phyloP scores from a whole-genome alignment of 192 early-diverging fungal genomes.

The Ambispora gerdemannii region DNA sequence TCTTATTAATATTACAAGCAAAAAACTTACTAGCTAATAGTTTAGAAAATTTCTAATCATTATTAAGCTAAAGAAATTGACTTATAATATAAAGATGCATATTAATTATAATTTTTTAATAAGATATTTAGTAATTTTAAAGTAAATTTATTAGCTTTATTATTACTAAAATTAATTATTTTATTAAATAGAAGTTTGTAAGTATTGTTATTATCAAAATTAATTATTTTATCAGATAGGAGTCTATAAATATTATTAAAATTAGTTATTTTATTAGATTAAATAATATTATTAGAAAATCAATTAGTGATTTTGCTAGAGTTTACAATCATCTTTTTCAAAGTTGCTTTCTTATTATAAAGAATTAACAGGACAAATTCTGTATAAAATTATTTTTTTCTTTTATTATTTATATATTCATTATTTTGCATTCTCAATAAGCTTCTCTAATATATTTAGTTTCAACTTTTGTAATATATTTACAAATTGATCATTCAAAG shows the following conservation, averaged over 20 bases:
- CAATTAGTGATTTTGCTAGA: not conserved
- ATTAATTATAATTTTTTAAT: not conserved
- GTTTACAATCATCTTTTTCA: not conserved
- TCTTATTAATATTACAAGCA: not conserved
- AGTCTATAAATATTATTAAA: not conserved
- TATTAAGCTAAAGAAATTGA: not conserved
- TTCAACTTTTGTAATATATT: no score
- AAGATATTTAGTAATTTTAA: not conserved
- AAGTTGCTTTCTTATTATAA: not conserved
- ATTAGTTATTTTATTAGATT: not conserved
- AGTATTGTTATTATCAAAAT: not conserved
- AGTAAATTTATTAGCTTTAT: not conserved
- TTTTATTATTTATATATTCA: no score
- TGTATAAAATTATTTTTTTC: not conserved
- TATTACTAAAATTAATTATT: not conserved
- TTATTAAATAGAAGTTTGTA: not conserved
- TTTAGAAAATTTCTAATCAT: no score
- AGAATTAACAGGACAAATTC: not conserved
- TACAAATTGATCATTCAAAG: no score
- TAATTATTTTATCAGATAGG: no score
- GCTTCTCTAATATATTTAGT: no score
- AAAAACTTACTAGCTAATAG: not conserved
- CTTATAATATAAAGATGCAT: not conserved
- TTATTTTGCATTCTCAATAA: no score
- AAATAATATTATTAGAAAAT: not conserved